Base-by-base conservation (phyloP, 805 yeast species). In the Candida qinlingensis region DNA sequence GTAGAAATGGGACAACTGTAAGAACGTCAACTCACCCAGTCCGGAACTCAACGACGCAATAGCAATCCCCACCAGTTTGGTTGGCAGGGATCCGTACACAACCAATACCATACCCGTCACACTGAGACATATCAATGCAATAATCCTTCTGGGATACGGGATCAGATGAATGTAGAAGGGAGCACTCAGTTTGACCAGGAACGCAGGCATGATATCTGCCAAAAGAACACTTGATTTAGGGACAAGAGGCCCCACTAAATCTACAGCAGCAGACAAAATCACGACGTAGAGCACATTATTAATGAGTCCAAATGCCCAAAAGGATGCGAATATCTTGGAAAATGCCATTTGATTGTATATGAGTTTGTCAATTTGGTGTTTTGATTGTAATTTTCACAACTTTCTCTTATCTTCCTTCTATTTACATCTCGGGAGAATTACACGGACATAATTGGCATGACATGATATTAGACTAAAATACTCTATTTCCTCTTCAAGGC, bases 241-340 rank as follows among this genome's bases (percentile, higher is more conserved):
- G 0, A 85, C 77, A 6, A 72, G 57, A 1, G 88, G 79, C 0
- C 97, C 96, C 1, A 91, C 97, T 11, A 92, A 70, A 62, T 92
- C 99, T 33, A 88, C 79, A 2, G 98, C 98, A 0, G 97, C 96
- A 0, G 96, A 82, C 11, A 92, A 71, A 37, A 92, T 91, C 12
- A 92, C 92, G 33, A 92, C 97, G 67, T 91, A 92, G 1, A 92
- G 76, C 9, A 92, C 84, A 63, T 92, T 92, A 67, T 92, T 92
- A 36, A 90, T 70, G 9, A 92, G 75, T 0, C 98, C 99, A 64
- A 91, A 88, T 1, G 83, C 59, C 81, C 92, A 84, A 63, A 91
- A 91, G 10, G 86, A 72, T 0, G 64, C 41, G 57, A 78, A 82
- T 6, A 72, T 50, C 28, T 49, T 43, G 2, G 51, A 28, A 7